A percentile compares a stretch with the other conserved stretches of the same genome.
phyloP scores from a whole-genome alignment of 2,329 filamentous ascomycete genomes.

The Camillea tinctor region DNA sequence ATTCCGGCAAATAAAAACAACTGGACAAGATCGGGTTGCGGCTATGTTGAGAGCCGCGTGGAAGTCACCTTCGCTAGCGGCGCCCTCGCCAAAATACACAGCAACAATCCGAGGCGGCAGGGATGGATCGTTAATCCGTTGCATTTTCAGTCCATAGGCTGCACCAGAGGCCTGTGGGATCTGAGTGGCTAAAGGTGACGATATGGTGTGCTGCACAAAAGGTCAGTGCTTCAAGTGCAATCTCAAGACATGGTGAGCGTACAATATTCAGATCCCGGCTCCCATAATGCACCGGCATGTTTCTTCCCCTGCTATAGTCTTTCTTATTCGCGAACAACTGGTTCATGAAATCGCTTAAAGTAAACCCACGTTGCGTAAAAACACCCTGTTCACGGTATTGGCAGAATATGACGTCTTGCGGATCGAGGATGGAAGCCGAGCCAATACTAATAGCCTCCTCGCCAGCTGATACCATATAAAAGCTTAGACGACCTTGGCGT shows the following conservation, averaged over 20 bases:
- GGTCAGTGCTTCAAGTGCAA: slow-evolving; percentile 11
- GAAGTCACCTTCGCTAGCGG: slow-evolving; percentile 88
- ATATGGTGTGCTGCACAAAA: slow-evolving; percentile 70
- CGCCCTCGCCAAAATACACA: slow-evolving; percentile 89
- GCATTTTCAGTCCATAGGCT: slow-evolving; percentile 83
- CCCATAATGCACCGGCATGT: slow-evolving; percentile 98
- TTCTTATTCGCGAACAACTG: slow-evolving; percentile 87
- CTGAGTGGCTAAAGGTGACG: slow-evolving; percentile 82
- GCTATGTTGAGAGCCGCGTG: slow-evolving; percentile 90
- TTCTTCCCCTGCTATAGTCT: slow-evolving; percentile 78
- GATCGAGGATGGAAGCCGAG: slow-evolving; percentile 77
- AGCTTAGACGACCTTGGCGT: slow-evolving; percentile 86
- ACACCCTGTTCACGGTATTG: slow-evolving; percentile 95
- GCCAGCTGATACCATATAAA: slow-evolving; percentile 96
- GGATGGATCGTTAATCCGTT: slow-evolving; percentile 69
- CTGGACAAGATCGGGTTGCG: slow-evolving; percentile 81
- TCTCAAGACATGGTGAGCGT: slow-evolving; percentile 31
- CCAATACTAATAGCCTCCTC: slow-evolving; percentile 94
- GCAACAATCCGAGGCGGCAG: slow-evolving; percentile 67
- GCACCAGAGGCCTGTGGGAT: slow-evolving; percentile 85
- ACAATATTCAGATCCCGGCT: slow-evolving; percentile 81
- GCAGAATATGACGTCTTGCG: slow-evolving; percentile 86
- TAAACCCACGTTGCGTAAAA: slow-evolving; percentile 85
- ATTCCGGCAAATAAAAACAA: slow-evolving; percentile 88
- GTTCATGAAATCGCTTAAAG: slow-evolving; percentile 86